A percentile compares a stretch with the other conserved stretches of the same genome.
phyloP scores from a whole-genome alignment of 78 protist genomes.

The Dictyostelium discoideum region DNA sequence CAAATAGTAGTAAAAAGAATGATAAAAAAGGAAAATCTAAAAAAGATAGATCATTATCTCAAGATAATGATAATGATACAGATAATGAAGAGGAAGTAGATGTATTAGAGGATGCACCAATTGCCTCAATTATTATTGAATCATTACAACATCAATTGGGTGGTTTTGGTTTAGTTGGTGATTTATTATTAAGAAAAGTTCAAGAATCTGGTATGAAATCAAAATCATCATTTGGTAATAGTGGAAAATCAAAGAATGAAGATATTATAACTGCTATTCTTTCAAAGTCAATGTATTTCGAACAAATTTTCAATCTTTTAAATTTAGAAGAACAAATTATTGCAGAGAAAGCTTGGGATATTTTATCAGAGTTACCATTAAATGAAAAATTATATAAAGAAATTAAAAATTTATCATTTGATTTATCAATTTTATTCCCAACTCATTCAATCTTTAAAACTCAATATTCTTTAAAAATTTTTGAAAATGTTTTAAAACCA shows the following conservation, averaged over 20 bases:
- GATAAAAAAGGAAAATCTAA: background rate
- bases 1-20: background rate
- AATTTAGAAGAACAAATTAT: conserved; percentile 40
- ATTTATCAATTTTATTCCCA: conserved; percentile 28
- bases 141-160: conserved; percentile 68
- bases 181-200: conserved; percentile 49
- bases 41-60: background rate
- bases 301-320: conserved; percentile 51
- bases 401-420: conserved; percentile 5
- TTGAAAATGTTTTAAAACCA: conserved; percentile 24
- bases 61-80: background rate
- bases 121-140: conserved; percentile 48
- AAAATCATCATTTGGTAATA: background rate
- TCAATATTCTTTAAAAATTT: conserved; percentile 15
- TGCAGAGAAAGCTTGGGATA: conserved; percentile 73
- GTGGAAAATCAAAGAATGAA: conserved; percentile 16
- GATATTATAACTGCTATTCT: conserved; percentile 12
- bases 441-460: conserved; percentile 56
- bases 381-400: conserved; percentile 27
- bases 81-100: conserved; percentile 40
- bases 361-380: conserved; percentile 36
- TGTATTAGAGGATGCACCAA: conserved; percentile 70
- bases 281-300: conserved; percentile 46
- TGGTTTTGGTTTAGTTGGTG: conserved; percentile 65
- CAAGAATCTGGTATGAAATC: conserved; percentile 8